Evolutionary conservation across 768 basidiomycete genomes (phyloP).

Genomic region (Paxillus rubicundulus): DNA sequence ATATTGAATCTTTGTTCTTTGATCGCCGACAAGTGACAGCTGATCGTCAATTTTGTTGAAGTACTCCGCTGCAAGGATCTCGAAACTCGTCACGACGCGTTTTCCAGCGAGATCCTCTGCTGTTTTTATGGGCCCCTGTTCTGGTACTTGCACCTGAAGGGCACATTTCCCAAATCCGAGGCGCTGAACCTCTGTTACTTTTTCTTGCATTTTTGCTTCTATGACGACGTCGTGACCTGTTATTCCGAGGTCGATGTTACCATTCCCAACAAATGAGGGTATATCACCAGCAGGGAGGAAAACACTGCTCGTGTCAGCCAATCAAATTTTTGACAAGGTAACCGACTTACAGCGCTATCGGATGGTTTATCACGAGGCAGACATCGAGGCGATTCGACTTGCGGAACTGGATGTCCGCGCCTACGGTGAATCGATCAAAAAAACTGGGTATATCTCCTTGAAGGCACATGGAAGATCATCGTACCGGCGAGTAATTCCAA

Average conservation of each 20-base stretch:
- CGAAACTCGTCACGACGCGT: slow-evolving; percentile 92
- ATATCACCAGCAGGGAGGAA: slow-evolving; percentile 97
- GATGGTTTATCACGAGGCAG: slow-evolving; percentile 89
- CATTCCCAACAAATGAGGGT: slow-evolving; percentile 97
- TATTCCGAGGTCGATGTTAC: slow-evolving; percentile 94
- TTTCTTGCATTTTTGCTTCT: slow-evolving; percentile 78
- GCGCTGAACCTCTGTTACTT: slow-evolving; percentile 75
- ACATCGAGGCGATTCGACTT: slow-evolving; percentile 87
- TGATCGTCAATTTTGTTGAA: slow-evolving; percentile 66
- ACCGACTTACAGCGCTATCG: slow-evolving; percentile 81
- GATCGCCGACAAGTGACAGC: slow-evolving; percentile 48
- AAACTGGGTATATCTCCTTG: not conserved
- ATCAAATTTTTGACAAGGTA: not conserved
- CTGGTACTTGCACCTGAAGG: slow-evolving; percentile 89
- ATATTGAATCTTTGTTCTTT: slow-evolving; percentile 84
- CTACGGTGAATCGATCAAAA: slow-evolving; percentile 35
- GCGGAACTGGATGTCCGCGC: slow-evolving; percentile 94
- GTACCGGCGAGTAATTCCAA: slow-evolving; percentile 78
- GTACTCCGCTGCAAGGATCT: slow-evolving; percentile 78
- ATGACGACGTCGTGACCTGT: slow-evolving; percentile 98
- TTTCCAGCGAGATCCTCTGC: slow-evolving; percentile 85
- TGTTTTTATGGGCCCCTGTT: slow-evolving; percentile 60
- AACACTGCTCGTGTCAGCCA: slow-evolving; percentile 49
- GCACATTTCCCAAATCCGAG: slow-evolving; percentile 93
- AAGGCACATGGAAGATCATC: slow-evolving; percentile 15